Percentiles rank a stretch among this genome's conserved stretches.
Conservation (phyloP, 2,329 filamentous ascomycete species). For the Penicillium brevicompactum region DNA sequence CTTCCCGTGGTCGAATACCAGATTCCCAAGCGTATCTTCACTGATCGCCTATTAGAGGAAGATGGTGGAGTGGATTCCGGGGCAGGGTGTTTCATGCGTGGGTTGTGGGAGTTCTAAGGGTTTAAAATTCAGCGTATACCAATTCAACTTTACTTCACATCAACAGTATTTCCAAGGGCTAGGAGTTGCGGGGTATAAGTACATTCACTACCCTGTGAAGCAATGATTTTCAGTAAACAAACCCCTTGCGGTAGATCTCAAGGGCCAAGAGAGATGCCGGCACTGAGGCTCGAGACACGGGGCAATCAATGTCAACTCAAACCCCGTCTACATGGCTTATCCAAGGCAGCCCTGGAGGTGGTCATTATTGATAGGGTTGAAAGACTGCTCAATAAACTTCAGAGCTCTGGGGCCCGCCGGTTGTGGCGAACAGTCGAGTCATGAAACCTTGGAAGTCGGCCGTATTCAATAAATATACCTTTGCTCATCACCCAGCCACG, state of each 20-base stretch:
- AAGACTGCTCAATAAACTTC: too few species aligned
- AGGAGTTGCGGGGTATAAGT: conserved; percentile 5
- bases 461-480: too few species aligned
- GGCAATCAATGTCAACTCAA: too few species aligned
- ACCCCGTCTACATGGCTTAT: too few species aligned
- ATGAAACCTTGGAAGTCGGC: too few species aligned
- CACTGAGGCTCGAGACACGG: background rate
- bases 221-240: conserved; percentile 1
- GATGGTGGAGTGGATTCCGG: conserved; percentile 43
- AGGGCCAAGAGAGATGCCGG: background rate
- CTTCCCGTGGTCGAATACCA: conserved; percentile 88
- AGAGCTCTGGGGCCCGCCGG: too few species aligned
- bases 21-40: conserved; percentile 83
- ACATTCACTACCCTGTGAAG: background rate
- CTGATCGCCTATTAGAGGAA: conserved; percentile 42
- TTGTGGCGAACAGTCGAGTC: too few species aligned
- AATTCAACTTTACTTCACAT: conserved; percentile 10
- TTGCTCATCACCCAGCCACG: too few species aligned
- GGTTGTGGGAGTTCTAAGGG: conserved; percentile 41
- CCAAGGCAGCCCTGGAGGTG: too few species aligned
- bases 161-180: background rate
- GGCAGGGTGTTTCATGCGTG: conserved; percentile 38
- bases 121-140: conserved; percentile 13
- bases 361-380: too few species aligned
- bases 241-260: background rate